Base-by-base conservation (phyloP, 176 grass and related monocot species). In the Oryza meyeriana region DNA sequence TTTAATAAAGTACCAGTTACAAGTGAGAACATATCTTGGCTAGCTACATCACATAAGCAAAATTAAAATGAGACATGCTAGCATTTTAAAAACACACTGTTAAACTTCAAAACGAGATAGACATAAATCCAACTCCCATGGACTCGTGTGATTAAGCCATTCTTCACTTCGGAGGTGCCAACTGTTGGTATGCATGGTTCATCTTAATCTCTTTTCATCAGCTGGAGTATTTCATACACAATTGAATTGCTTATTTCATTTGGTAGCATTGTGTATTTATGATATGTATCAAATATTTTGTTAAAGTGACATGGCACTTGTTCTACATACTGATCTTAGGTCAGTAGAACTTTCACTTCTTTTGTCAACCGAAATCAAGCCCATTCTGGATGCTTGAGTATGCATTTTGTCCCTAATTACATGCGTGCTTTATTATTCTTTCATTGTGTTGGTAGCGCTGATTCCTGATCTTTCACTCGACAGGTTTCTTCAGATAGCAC, bases 401-500 rank as follows among this genome's bases (percentile, higher is more conserved):
- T 69, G 55, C 65, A 24, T 36, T 62, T 75, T 76, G 69, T 72
- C 7, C 17, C 17, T 25, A 70, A 39, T 76, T 70, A 70, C 30
- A 64, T 64, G 63, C 57, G 42, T 77, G 32, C 27, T 59, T 27
- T 38, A 12, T 82, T 64, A 31, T 27, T 81, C 64, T 61, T 65
- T 41, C 0, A 0, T 24, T 80, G 59, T 55, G 22, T 55, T 78
- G 1, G 31, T 74, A 57, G 1, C 38, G 13, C 29, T 75, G 74
- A 92, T 28, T 45, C 83, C 35, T 7, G 16, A 45, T 65, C 80
- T 25, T 64, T 75, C 11, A 16, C 26, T 67, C 81, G 13, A 58
- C 86, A 89, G 90, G 80, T 38, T 70, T 89, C 76, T 85, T 84
- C 87, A 67, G 64, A 84, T 38, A 61, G 14, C 27, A 8, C 35